phyloP scores from a whole-genome alignment of 768 basidiomycete genomes.

The Plicaturopsis crispa region DNA sequence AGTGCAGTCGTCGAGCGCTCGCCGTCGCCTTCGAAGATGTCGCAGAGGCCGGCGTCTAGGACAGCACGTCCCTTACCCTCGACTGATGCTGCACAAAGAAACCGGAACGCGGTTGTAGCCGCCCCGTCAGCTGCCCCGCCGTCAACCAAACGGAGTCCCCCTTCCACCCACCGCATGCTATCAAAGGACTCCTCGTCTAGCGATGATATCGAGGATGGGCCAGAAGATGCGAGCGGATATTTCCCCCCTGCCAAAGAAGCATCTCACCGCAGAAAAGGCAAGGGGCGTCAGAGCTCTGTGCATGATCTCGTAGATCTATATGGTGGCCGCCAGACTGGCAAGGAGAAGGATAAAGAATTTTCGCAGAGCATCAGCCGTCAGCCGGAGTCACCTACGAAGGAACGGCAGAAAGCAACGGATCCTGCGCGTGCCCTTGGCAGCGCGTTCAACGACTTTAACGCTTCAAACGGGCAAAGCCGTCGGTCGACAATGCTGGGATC shows the following conservation, averaged over 20 bases:
- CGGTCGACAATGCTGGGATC: too few species aligned
- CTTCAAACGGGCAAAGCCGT: too few species aligned
- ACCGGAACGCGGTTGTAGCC: too few species aligned
- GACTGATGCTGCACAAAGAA: slow-evolving; percentile 9
- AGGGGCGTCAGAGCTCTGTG: slow-evolving; percentile 71
- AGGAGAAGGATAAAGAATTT: slow-evolving; percentile 31
- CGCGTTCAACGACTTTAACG: too few species aligned
- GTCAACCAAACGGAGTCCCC: slow-evolving; percentile 41
- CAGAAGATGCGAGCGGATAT: slow-evolving; percentile 35
- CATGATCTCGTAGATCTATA: slow-evolving; percentile 78
- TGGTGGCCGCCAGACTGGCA: slow-evolving; percentile 41
- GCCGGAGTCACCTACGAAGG: too few species aligned
- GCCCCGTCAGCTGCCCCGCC: slow-evolving; percentile 9
- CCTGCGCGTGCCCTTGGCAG: too few species aligned
- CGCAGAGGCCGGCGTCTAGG: slow-evolving; percentile 1
- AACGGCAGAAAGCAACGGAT: too few species aligned
- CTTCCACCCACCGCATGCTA: background rate
- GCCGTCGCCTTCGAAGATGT: slow-evolving; percentile 5
- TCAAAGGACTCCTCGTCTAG: slow-evolving; percentile 31
- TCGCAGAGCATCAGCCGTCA: slow-evolving; percentile 11
- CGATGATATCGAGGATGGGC: slow-evolving; percentile 57
- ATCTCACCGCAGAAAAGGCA: slow-evolving; percentile 22
- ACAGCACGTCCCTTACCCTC: slow-evolving; percentile 14
- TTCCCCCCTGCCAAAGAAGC: slow-evolving; percentile 12
- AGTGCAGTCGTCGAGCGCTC: too few species aligned